Conservation (phyloP, 306 rosid genomes). For the Argentina anserina region DNA sequence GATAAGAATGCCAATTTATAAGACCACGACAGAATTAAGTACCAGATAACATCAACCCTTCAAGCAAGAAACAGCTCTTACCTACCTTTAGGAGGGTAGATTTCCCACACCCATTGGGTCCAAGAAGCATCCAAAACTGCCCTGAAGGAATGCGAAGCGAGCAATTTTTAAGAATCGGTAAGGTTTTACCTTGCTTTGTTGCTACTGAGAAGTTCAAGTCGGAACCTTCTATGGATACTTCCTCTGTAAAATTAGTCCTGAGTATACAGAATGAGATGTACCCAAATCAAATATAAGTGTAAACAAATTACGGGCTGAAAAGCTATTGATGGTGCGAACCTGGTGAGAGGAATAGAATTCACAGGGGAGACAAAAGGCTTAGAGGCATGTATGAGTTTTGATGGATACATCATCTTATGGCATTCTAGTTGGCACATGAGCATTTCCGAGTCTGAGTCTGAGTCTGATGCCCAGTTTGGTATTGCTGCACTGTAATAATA, state of each 20-base stretch:
- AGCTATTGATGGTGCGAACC: not conserved
- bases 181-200: slow-evolving; percentile 39
- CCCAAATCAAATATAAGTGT: not conserved
- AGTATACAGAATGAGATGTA: not conserved
- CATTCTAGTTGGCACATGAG: not conserved
- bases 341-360: slow-evolving; percentile 25
- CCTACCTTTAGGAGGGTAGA: slow-evolving; percentile 82
- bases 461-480: not conserved
- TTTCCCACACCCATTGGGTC: slow-evolving; percentile 88
- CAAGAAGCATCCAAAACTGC: slow-evolving; percentile 92
- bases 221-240: slow-evolving; percentile 55
- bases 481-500: not conserved
- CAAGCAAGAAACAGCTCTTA: not conserved
- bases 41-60: not conserved
- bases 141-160: slow-evolving; percentile 73
- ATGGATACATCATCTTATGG: slow-evolving; percentile 4
- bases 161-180: slow-evolving; percentile 65
- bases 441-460: not conserved
- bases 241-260: slow-evolving; percentile 39
- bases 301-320: slow-evolving; percentile 1
- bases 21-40: not conserved
- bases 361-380: slow-evolving; percentile 37
- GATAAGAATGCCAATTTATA: not conserved
- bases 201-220: slow-evolving; percentile 57
- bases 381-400: slow-evolving; percentile 26